Conservation (phyloP, 2,329 filamentous ascomycete species). For the Pseudogymnoascus sp. region DNA sequence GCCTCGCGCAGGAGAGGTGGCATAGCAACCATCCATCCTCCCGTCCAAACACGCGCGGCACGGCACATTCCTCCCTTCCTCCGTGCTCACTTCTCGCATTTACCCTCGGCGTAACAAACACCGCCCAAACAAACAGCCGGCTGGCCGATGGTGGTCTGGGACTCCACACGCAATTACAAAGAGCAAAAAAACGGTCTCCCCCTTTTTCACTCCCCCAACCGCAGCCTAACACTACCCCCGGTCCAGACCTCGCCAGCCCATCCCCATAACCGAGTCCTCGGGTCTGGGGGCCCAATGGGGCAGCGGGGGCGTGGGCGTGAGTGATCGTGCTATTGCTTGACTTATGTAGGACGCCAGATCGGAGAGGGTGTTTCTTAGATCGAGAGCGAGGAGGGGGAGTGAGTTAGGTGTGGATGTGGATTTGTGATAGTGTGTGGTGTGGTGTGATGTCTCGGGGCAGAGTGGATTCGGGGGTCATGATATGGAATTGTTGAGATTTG, state of each 20-base stretch:
- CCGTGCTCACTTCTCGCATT: neutral
- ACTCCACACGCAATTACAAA: neutral
- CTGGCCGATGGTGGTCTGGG: neutral
- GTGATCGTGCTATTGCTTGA: neutral
- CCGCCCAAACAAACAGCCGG: neutral
- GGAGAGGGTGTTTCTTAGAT: neutral
- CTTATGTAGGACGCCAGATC: neutral
- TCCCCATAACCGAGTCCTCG: conserved; percentile 1
- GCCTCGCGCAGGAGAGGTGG: neutral
- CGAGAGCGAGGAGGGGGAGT: neutral
- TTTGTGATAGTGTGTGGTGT: neutral
- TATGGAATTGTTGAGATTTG: neutral
- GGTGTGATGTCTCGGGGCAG: neutral
- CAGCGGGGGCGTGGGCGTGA: neutral
- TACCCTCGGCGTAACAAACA: neutral
- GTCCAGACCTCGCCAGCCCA: neutral
- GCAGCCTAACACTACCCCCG: neutral
- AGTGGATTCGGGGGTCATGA: neutral
- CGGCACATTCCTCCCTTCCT: too few relatives aligned
- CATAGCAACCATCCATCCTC: neutral
- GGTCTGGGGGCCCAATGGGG: neutral
- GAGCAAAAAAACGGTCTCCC: too few relatives aligned
- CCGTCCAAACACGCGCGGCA: neutral
- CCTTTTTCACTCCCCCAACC: neutral
- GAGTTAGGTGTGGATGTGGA: too few relatives aligned